Base-by-base conservation (phyloP, 306 rosid genomes). In the Begonia peltatifolia region DNA sequence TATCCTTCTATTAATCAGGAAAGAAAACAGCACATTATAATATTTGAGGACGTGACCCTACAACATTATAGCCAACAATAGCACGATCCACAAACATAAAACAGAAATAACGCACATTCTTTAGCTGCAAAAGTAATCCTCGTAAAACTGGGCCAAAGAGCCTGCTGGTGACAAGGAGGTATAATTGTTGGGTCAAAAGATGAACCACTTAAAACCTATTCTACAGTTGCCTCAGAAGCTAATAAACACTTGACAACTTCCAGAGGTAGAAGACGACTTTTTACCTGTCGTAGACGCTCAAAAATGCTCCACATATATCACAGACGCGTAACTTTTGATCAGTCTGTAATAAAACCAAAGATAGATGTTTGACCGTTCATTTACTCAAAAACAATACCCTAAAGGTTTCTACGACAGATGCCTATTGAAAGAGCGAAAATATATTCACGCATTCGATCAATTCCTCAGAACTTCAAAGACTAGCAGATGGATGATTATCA, bases 161-260 rank as follows among this genome's bases (percentile, higher is more conserved):
- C 94, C 94, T 92, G 99, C 99, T 92, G 99, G 96, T 82, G 85
- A 92, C 87, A 92, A 92, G 94, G 96, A 88, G 99, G 99, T 79
- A 87, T 83, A 73, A 87, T 83, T 67, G 80, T 63, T 69, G 77
- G 99, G 87, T 92, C 94, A 92, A 90, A 87, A 83, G 93, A 84
- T 85, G 94, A 78, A 79, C 80, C 87, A 83, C 96, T 94, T 84
- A 80, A 83, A 83, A 46, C 62, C 96, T 68, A 75, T 74, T 76
- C 79, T 71, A 64, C 56, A 64, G 48, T 48, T 74, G 64, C 84
- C 88, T 75, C 55, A 75, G 72, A 64, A 61, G 60, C 63, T 71
- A 74, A 55, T 57, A 54, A 59, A 55, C 47, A 43, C 44, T 30
- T 50, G 49, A 53, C 14, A 25, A 22, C 35, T 4, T 42, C 23